These are phyloP conservation scores for Mycena sp. DNA, from an alignment of 1,284 basidiomycete species.

Conservation along the genomic window DNA sequence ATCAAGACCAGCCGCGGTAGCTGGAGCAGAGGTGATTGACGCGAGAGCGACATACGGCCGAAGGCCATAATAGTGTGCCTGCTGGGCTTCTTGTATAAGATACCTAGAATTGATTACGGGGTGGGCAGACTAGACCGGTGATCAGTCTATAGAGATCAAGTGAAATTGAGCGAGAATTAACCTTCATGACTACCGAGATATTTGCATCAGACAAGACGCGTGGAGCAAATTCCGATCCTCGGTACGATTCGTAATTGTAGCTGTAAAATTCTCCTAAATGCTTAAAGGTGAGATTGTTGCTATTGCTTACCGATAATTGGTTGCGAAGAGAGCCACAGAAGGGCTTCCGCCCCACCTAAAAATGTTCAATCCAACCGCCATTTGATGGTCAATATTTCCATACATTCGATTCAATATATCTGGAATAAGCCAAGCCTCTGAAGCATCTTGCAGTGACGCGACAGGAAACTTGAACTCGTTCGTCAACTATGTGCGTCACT, in stretches of 20 bases:
- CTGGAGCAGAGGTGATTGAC: constrained; percentile 79
- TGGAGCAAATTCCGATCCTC: constrained; percentile 83
- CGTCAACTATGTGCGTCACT: constrained; percentile 57
- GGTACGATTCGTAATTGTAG: constrained; percentile 81
- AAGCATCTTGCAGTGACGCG: constrained; percentile 79
- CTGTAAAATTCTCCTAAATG: constrained; percentile 40
- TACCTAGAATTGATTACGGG: constrained; percentile 76
- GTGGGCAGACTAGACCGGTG: constrained; percentile 59
- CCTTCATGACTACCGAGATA: constrained; percentile 78
- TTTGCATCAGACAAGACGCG: constrained; percentile 77
- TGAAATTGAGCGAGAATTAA: constrained; percentile 32
- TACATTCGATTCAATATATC: constrained; percentile 67
- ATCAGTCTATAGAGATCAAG: not conserved
- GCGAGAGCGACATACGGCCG: constrained; percentile 65
- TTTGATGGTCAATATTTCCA: too few species aligned
- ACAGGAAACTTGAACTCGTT: constrained; percentile 82
- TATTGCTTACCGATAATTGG: constrained; percentile 52
- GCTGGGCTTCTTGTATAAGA: constrained; percentile 83
- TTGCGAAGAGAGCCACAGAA: constrained; percentile 77
- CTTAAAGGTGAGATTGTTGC: not conserved
- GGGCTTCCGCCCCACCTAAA: constrained; percentile 52
- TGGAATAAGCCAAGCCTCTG: constrained; percentile 83
- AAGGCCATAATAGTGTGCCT: constrained; percentile 81
- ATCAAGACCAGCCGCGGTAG: constrained; percentile 73
- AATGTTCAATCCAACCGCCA: too few species aligned